Evolutionary conservation across 2,329 filamentous ascomycete species (phyloP).

Genomic region (Xylariales sp.): DNA sequence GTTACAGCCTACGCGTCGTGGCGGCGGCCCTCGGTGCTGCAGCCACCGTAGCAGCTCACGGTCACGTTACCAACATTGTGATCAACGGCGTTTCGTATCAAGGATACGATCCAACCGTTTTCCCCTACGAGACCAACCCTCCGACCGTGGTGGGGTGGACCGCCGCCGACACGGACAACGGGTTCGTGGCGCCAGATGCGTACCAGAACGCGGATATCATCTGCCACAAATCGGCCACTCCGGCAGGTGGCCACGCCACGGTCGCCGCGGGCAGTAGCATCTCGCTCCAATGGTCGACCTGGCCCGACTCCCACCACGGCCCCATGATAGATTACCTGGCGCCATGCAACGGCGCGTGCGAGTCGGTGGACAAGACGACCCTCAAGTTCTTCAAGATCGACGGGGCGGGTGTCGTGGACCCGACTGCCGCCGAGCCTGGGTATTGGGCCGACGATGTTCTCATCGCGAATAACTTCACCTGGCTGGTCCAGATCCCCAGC

Average conservation of each 20-base stretch:
- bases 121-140: too few relatives aligned
- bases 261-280: conserved; percentile 23
- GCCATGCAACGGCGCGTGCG: conserved; percentile 19
- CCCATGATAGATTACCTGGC: conserved; percentile 31
- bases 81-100: too few relatives aligned
- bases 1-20: too few relatives aligned
- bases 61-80: too few relatives aligned
- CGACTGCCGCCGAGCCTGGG: too few relatives aligned
- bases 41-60: too few relatives aligned
- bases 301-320: conserved; percentile 29
- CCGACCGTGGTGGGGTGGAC: conserved; percentile 39
- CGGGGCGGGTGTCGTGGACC: conserved; percentile 14
- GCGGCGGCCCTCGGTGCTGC: too few relatives aligned
- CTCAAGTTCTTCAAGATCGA: conserved; percentile 26
- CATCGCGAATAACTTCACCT: conserved; percentile 42
- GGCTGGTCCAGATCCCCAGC: conserved; percentile 36
- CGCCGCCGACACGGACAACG: conserved; percentile 40
- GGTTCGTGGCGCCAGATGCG: conserved; percentile 37
- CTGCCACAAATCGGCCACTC: conserved; percentile 37
- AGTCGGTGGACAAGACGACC: conserved; percentile 22
- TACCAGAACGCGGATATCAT: conserved; percentile 31
- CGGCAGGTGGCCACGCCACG: conserved; percentile 24
- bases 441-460: conserved; percentile 33
- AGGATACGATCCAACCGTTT: too few relatives aligned
- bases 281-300: conserved; percentile 26